A percentile compares a stretch with the other conserved stretches of the same genome.
Evolutionary conservation across 1,284 basidiomycete species (phyloP).

Genomic region (Lignosus rhinocerotis): DNA sequence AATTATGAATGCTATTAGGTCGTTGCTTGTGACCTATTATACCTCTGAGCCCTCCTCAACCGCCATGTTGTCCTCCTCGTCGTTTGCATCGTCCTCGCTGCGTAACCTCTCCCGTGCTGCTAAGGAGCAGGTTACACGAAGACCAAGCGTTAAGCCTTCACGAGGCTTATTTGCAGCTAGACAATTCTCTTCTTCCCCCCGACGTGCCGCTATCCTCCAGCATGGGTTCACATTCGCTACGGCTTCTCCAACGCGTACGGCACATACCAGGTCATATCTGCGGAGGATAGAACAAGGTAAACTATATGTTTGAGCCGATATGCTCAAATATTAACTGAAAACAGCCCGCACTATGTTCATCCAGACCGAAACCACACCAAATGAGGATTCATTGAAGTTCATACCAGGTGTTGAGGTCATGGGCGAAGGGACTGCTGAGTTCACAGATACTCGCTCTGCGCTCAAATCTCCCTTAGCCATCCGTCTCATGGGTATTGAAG

Average conservation of each 20-base stretch:
- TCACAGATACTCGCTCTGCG: conserved; percentile 85
- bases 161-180: conserved; percentile 4
- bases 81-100: conserved; percentile 24
- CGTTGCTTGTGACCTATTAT: too few relatives aligned
- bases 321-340: background rate
- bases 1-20: too few relatives aligned
- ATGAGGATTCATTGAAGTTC: conserved; percentile 97
- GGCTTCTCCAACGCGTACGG: conserved; percentile 33
- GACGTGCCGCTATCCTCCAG: conserved; percentile 27
- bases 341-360: conserved; percentile 92
- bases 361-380: conserved; percentile 96
- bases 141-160: background rate
- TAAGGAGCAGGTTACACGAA: background rate
- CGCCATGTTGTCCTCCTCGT: conserved; percentile 23
- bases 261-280: conserved; percentile 9
- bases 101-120: conserved; percentile 12
- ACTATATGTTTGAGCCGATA: background rate
- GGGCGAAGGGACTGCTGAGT: conserved; percentile 82
- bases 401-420: conserved; percentile 92
- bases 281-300: conserved; percentile 28
- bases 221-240: conserved; percentile 40
- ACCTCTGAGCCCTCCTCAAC: conserved; percentile 1
- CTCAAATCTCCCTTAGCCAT: conserved; percentile 90
- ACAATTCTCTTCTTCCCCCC: conserved; percentile 24
- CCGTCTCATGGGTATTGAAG: conserved; percentile 91